A percentile compares a stretch with the other conserved stretches of the same genome.
Conservation (phyloP, 257 asterid genomes). For the Avicennia marina region DNA sequence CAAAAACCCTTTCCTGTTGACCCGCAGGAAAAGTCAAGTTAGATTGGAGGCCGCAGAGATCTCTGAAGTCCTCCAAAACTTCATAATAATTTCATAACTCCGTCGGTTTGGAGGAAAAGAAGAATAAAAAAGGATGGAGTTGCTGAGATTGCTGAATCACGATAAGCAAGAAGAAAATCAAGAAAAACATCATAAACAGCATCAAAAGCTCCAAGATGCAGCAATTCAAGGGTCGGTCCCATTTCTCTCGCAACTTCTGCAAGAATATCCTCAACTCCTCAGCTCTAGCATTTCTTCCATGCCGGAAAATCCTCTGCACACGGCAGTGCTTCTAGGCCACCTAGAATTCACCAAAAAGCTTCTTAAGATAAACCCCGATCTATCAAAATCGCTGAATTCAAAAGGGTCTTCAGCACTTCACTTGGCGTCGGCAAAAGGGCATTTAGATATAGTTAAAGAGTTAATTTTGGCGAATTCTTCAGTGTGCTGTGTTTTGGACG, state of each 20-base stretch:
- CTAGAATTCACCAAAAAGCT: conserved; percentile 17
- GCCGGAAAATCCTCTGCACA: conserved; percentile 18
- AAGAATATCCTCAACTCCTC: conserved; percentile 25
- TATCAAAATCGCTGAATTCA: conserved; percentile 19
- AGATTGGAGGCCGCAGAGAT: conserved; percentile 10
- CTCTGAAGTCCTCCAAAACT: not conserved
- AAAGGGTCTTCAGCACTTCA: conserved; percentile 30
- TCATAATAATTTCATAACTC: not conserved
- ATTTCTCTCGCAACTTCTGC: conserved; percentile 9
- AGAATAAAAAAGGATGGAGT: conserved; percentile 9
- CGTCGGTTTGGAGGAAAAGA: not conserved
- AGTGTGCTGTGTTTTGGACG: conserved; percentile 19
- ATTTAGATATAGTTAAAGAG: conserved; percentile 16
- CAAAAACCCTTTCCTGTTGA: not conserved
- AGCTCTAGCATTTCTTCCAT: conserved; percentile 7
- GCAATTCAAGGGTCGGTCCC: conserved; percentile 15
- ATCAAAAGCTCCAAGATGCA: conserved; percentile 18
- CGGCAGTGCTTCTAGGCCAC: conserved; percentile 25
- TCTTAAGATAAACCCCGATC: conserved; percentile 10
- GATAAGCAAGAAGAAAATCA: conserved; percentile 4
- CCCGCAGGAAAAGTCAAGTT: not conserved
- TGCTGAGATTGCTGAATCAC: conserved; percentile 10
- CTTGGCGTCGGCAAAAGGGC: conserved; percentile 28
- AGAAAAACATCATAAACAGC: conserved; percentile 11
- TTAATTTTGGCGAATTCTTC: conserved; percentile 16